Evolutionary conservation across 2,329 filamentous ascomycete species (phyloP).

Genomic region (Diplodia sapinea): DNA sequence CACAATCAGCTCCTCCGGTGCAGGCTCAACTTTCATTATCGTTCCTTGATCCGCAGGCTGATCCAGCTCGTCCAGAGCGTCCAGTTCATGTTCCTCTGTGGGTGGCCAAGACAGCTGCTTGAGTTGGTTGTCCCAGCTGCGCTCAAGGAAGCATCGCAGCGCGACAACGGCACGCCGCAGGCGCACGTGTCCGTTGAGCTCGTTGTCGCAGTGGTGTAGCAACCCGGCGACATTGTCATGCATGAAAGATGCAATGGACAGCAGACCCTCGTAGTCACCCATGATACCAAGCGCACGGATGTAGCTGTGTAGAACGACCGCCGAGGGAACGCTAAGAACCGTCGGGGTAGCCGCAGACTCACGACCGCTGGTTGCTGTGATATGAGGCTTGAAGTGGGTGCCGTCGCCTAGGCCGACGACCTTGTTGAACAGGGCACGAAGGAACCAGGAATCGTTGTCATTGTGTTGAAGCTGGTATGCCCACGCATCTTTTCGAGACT

Average conservation of each 20-base stretch:
- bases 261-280: constrained; percentile 65
- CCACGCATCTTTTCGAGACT: background rate
- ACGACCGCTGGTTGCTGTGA: constrained; percentile 33
- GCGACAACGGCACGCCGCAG: constrained; percentile 49
- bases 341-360: constrained; percentile 34
- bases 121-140: constrained; percentile 36
- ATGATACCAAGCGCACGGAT: constrained; percentile 67
- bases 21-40: background rate
- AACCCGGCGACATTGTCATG: background rate
- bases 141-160: constrained; percentile 51
- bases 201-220: constrained; percentile 1
- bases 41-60: background rate
- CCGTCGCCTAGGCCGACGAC: constrained; percentile 9
- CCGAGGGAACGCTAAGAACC: constrained; percentile 54
- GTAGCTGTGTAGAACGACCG: constrained; percentile 62
- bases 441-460: constrained; percentile 11
- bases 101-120: background rate
- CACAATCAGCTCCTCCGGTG: constrained; percentile 42
- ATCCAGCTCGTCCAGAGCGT: background rate
- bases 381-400: constrained; percentile 51
- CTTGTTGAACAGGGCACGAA: constrained; percentile 28
- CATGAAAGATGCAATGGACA: constrained; percentile 48
- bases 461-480: background rate
- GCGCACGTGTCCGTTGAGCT: constrained; percentile 53
- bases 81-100: too few species aligned